Base-by-base conservation (phyloP, 2,329 filamentous ascomycete species). In the Exophiala aquamarina region DNA sequence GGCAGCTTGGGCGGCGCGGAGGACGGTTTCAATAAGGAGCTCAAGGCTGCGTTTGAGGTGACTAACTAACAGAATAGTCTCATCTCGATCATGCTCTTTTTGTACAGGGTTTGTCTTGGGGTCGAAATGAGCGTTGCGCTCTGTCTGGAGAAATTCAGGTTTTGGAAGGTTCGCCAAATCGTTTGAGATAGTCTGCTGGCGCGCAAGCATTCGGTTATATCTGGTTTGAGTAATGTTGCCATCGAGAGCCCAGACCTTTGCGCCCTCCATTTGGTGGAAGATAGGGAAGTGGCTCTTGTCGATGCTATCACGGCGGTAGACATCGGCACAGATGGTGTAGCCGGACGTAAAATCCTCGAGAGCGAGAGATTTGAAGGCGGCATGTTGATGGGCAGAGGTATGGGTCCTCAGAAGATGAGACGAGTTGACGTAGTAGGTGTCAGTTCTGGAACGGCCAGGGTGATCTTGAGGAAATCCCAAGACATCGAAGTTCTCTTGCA, bases 241-340 rank as follows among this genome's bases (percentile, higher is more conserved):
- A 54, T 7, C 53, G 48, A 2, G 66, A 81, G 63, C 93, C 92
- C 93, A 98, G 44, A 90, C 85, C 59, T 86, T 79, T 7, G 92
- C 92, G 10, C 90, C 92, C 67, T 98, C 93, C 91, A 97, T 97
- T 71, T 98, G 93, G 70, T 98, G 93, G 69, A 98, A 98, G 49
- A 95, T 83, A 0, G 93, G 93, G 69, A 97, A 97, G 70, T 98
- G 93, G 59, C 86, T 93, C 47, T 88, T 82, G 69, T 98, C 93
- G 62, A 98, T 86, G 47, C 92, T 91, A 78, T 98, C 93, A 56
- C 93, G 81, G 34, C 93, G 83, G 68, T 97, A 98, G 14, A 98
- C 93, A 66, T 98, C 93, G 18, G 92, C 93, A 49, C 86, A 87
- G 64, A 98, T 87, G 26, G 95, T 86, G 65, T 90, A 98, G 3